Percentiles rank a stretch among this genome's conserved stretches.
Evolutionary conservation across 352 stramenopile genomes (phyloP).

Genomic region (Phytophthora agathidicida): DNA sequence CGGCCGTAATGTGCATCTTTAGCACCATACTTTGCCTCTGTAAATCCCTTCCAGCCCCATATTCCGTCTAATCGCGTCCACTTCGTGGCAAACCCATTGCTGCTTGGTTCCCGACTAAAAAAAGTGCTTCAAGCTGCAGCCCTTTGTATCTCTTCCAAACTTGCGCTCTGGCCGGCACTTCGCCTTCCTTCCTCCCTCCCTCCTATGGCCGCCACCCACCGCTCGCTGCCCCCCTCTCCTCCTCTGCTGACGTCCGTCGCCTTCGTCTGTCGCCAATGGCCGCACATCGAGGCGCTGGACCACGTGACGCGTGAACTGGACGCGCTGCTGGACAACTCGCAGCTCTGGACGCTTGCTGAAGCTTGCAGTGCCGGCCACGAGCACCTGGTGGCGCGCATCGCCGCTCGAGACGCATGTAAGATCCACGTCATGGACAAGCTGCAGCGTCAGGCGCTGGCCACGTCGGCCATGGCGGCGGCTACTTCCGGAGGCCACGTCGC

Average conservation of each 20-base stretch:
- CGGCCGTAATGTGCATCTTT: no score
- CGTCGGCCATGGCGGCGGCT: conserved; percentile 16
- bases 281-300: conserved; percentile 32
- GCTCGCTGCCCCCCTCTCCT: not conserved
- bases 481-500: conserved; percentile 20
- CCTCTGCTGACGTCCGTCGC: conserved; percentile 23
- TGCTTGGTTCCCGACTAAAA: conserved; percentile 7
- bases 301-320: conserved; percentile 32
- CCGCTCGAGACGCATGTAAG: not conserved
- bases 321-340: conserved; percentile 32
- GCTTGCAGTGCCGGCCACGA: conserved; percentile 13
- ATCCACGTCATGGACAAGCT: conserved; percentile 7
- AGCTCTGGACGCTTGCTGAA: conserved; percentile 22
- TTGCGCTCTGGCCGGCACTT: conserved; percentile 3
- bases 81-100: no score
- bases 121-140: not conserved
- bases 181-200: not conserved
- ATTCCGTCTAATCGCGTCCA: no score
- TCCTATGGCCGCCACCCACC: conserved; percentile 1
- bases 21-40: no score
- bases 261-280: conserved; percentile 19
- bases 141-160: conserved; percentile 10
- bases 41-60: no score
- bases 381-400: conserved; percentile 28
- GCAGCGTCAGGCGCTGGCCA: conserved; percentile 27